Evolutionary conservation across 495 filamentous ascomycete species (phyloP).

Genomic region (Penicillium waksmanii): DNA sequence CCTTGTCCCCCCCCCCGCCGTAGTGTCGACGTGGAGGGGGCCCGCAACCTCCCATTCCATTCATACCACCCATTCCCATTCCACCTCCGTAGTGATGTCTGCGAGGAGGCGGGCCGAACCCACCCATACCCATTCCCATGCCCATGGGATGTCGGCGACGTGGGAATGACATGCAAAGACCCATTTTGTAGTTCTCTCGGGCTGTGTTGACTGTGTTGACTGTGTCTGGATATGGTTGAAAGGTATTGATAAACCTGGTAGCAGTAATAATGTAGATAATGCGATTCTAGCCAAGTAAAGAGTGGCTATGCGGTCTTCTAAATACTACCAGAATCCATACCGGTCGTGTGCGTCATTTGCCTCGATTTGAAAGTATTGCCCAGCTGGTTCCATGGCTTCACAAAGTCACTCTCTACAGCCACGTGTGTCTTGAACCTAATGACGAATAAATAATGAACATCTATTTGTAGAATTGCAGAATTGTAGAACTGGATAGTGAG

Average conservation of each 20-base stretch:
- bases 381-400: conserved; percentile 7
- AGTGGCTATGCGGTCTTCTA: too few species aligned
- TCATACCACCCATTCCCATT: conserved; percentile 10
- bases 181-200: conserved; percentile 12
- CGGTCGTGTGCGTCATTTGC: conserved; percentile 19
- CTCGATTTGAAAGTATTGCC: not conserved
- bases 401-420: not conserved
- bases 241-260: not conserved
- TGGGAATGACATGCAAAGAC: conserved; percentile 27
- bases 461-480: not conserved
- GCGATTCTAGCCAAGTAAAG: too few species aligned
- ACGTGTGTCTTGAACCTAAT: not conserved
- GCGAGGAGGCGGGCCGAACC: conserved; percentile 18
- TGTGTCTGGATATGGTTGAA: not conserved
- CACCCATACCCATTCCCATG: conserved; percentile 18
- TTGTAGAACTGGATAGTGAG: too few species aligned
- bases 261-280: too few species aligned
- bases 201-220: not conserved
- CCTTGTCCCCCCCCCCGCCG: conserved; percentile 7
- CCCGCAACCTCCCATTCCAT: conserved; percentile 10
- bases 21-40: not conserved
- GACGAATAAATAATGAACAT: too few species aligned
- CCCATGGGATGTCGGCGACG: conserved; percentile 15
- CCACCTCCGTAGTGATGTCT: conserved; percentile 11
- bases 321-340: not conserved